phyloP scores from a whole-genome alignment of 768 basidiomycete species.

The Amanita molliuscula region DNA sequence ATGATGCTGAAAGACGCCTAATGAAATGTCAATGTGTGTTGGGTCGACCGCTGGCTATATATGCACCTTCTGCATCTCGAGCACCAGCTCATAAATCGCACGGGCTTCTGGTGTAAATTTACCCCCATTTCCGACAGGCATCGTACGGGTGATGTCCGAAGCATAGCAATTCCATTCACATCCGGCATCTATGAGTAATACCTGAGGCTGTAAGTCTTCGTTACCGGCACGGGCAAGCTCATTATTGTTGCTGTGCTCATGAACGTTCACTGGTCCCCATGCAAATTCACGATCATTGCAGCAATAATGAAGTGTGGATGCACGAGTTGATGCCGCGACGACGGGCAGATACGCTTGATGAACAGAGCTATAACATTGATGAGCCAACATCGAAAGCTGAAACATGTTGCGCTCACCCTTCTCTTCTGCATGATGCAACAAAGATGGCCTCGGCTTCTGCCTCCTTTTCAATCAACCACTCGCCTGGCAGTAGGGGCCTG shows the following conservation, averaged over 20 bases:
- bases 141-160: slow-evolving; percentile 63
- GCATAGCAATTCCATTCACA: slow-evolving; percentile 67
- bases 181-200: slow-evolving; percentile 89
- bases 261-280: slow-evolving; percentile 62
- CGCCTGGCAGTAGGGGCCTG: slow-evolving; percentile 52
- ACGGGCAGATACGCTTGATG: slow-evolving; percentile 92
- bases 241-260: slow-evolving; percentile 45
- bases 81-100: slow-evolving; percentile 79
- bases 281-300: slow-evolving; percentile 85
- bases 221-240: slow-evolving; percentile 30
- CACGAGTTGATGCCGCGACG: slow-evolving; percentile 77
- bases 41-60: slow-evolving; percentile 5
- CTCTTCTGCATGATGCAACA: slow-evolving; percentile 78
- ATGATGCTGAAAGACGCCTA: slow-evolving; percentile 62
- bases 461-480: slow-evolving; percentile 90
- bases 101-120: slow-evolving; percentile 75
- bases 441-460: slow-evolving; percentile 93
- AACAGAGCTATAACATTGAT: slow-evolving; percentile 39
- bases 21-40: neutral
- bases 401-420: slow-evolving; percentile 50
- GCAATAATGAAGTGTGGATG: slow-evolving; percentile 90
- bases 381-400: neutral
- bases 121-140: slow-evolving; percentile 91
- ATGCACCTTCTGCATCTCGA: slow-evolving; percentile 79
- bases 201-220: slow-evolving; percentile 46